Conservation (phyloP, 495 filamentous ascomycete genomes). For the Daldinia childiae region DNA sequence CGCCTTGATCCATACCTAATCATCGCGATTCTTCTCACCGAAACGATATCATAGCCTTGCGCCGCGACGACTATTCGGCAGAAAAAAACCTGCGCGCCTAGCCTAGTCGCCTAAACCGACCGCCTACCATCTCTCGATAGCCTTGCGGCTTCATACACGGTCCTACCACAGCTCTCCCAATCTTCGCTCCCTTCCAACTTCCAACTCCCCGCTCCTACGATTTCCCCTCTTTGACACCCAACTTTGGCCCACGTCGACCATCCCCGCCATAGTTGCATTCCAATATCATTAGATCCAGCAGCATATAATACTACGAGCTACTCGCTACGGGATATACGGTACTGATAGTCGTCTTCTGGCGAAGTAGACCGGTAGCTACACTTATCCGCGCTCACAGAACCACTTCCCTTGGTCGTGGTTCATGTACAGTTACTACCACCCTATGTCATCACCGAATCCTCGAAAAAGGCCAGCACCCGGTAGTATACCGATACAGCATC, state of each 20-base stretch:
- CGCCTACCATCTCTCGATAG: conserved; percentile 32
- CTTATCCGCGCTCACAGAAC: conserved; percentile 9
- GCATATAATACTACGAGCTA: neutral
- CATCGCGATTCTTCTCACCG: conserved; percentile 32
- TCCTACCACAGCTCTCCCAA: conserved; percentile 18
- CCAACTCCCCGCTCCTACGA: conserved; percentile 16
- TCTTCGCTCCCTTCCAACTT: conserved; percentile 13
- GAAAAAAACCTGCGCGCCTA: conserved; percentile 26
- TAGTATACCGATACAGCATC: conserved; percentile 59
- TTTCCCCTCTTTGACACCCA: conserved; percentile 9
- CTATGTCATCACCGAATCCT: conserved; percentile 62
- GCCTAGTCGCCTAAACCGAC: conserved; percentile 24
- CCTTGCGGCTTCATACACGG: conserved; percentile 32
- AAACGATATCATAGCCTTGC: conserved; percentile 36
- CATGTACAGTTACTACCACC: conserved; percentile 48
- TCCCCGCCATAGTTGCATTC: neutral
- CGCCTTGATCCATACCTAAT: conserved; percentile 17
- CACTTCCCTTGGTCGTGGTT: conserved; percentile 22
- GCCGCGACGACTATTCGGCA: conserved; percentile 10
- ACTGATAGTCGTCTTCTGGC: conserved; percentile 9
- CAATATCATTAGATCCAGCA: neutral
- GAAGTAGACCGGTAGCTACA: conserved; percentile 15
- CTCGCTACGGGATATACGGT: conserved; percentile 1
- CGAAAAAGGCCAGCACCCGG: conserved; percentile 82
- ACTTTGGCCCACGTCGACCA: neutral